Base-by-base conservation (phyloP, 345 rosid genomes). In the Rubroshorea leprosula region DNA sequence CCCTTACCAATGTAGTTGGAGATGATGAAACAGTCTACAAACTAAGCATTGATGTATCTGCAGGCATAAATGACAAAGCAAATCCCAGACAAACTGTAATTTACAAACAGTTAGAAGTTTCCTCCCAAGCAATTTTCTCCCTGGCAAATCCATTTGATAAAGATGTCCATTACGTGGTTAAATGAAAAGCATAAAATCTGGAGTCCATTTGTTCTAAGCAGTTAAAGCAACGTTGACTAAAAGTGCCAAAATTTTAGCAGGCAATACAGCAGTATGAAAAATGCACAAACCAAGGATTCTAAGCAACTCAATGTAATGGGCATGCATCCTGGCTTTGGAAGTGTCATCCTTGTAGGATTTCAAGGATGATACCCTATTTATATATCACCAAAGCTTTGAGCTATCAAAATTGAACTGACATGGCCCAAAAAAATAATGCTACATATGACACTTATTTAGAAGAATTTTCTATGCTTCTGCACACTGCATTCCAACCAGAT, bases 1-100 rank as follows among this genome's bases (percentile, higher is more conserved):
- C 86, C 8, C 73, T 81, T 23, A 86, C 90, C 11, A 89, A 83
- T 26, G 90, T 80, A 5, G 91, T 69, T 12, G 84, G 81, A 67
- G 83, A 74, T 26, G 81, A 71, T n/a, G 59, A 57, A n/a, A 51
- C 73, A 26, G 67, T 22, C 21, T 87, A 87, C 43, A 63, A 63
- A 4, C 67, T 56, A 16, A 67, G 65, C 2, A 45, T 74, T 4
- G 78, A 68, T 1, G 61, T 72, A 41, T 78, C 78, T 11, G n/a
- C 62, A 10, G 80, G 66, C 38, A 23, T 85, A 10, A 56, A 11
- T 1, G 81, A 76, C 18, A 35, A 60, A 51, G 89, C 78, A 23
- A n/a, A 39, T 53, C 18, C 97, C 96, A 5, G 62, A 59, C 13
- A 57, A 73, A 56, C 68, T 90, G 47, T 61, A 62, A 22, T 87